These are phyloP conservation scores for Pythium pyrilobum DNA, from an alignment of 352 stramenopile species.

Conservation along the genomic window DNA sequence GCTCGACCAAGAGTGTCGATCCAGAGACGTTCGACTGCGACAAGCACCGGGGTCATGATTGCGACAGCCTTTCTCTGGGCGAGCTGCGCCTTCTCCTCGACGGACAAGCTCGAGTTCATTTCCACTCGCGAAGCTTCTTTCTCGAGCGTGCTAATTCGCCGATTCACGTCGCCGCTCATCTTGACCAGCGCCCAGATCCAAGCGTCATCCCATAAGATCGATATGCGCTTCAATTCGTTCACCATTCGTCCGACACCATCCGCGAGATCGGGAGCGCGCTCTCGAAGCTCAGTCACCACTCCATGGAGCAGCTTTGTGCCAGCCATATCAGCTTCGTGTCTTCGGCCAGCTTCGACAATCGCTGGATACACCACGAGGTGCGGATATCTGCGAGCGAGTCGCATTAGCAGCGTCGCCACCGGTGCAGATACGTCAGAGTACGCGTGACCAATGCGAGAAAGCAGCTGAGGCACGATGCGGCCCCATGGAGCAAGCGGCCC, in stretches of 20 bases:
- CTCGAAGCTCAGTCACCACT: constrained; percentile 39
- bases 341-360: constrained; percentile 44
- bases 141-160: constrained; percentile 59
- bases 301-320: constrained; percentile 23
- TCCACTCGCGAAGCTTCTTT: constrained; percentile 70
- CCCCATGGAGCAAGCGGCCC: constrained; percentile 61
- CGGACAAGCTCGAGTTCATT: constrained; percentile 60
- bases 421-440: constrained; percentile 38
- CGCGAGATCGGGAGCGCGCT: constrained; percentile 34
- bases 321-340: not conserved
- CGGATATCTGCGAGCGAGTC: constrained; percentile 54
- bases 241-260: constrained; percentile 57
- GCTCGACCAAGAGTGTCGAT: constrained; percentile 49
- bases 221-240: constrained; percentile 69
- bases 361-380: constrained; percentile 73
- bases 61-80: constrained; percentile 67
- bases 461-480: constrained; percentile 65
- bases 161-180: constrained; percentile 61
- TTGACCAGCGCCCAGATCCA: constrained; percentile 74
- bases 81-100: constrained; percentile 56
- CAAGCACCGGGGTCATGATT: constrained; percentile 79
- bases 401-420: constrained; percentile 53
- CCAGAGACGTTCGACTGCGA: constrained; percentile 58
- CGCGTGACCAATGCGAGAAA: constrained; percentile 60
- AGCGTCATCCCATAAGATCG: constrained; percentile 79